Evolutionary conservation across 129 eudicot species (phyloP).

Genomic region (Glebionis coronaria): DNA sequence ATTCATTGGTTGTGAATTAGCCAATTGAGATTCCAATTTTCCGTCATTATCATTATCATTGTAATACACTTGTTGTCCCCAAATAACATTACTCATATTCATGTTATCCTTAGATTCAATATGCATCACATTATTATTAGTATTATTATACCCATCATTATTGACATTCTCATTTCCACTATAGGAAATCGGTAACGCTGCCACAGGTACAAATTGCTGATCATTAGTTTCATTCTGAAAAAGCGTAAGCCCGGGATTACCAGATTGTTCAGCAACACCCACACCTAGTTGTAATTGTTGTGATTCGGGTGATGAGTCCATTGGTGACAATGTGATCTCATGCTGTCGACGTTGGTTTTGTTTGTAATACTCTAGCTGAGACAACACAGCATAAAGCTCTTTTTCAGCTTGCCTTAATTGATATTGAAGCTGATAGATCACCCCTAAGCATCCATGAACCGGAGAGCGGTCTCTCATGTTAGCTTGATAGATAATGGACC

Average conservation of each 20-base stretch:
- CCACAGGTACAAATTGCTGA: constrained; percentile 31
- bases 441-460: constrained; percentile 65
- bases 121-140: constrained; percentile 17
- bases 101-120: constrained; percentile 45
- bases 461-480: constrained; percentile 57
- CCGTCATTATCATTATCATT: constrained; percentile 24
- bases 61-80: constrained; percentile 46
- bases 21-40: constrained; percentile 43
- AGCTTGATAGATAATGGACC: constrained; percentile 67
- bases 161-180: constrained; percentile 24
- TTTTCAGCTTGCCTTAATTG: constrained; percentile 44
- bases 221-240: constrained; percentile 28
- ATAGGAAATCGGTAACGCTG: constrained; percentile 22
- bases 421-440: constrained; percentile 36
- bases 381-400: constrained; percentile 50
- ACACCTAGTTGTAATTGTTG: constrained; percentile 36
- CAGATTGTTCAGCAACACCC: background rate
- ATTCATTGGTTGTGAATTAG: constrained; percentile 23
- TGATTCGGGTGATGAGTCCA: constrained; percentile 35
- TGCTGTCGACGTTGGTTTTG: constrained; percentile 45
- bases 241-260: constrained; percentile 28
- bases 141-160: constrained; percentile 5
- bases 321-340: constrained; percentile 31
- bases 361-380: constrained; percentile 43
- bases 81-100: constrained; percentile 36